Conservation (phyloP, 306 rosid genomes). For the Malus sieversii region DNA sequence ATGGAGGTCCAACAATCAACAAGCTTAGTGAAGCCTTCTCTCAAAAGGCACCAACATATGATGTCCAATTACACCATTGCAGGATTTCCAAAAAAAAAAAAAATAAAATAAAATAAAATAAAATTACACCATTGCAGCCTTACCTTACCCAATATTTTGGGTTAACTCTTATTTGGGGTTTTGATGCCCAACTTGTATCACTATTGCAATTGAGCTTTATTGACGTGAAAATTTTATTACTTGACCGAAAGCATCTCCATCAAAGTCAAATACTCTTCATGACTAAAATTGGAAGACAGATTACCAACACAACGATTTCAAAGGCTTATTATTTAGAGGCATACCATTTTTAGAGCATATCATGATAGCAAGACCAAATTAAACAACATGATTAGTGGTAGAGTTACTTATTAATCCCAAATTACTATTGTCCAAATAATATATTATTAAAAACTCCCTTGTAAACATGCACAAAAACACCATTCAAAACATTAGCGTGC, state of each 20-base stretch:
- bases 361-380: not conserved
- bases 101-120: too few relatives aligned
- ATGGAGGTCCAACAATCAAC: not conserved
- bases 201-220: not conserved
- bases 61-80: too few relatives aligned
- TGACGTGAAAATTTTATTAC: not conserved
- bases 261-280: not conserved
- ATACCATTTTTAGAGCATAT: not conserved
- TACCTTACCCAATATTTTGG: not conserved
- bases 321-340: not conserved
- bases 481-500: constrained; percentile 22
- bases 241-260: not conserved
- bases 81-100: too few relatives aligned
- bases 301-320: not conserved
- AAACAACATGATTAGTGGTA: constrained; percentile 1
- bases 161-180: not conserved
- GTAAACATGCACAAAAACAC: not conserved
- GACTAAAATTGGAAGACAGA: not conserved
- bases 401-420: not conserved
- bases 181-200: not conserved
- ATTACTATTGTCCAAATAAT: not conserved
- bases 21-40: not conserved
- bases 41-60: too few relatives aligned
- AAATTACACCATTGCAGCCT: too few relatives aligned
- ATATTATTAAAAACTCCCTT: not conserved